These are phyloP conservation scores for Magnusiomyces fungicola DNA, from an alignment of 1,139 yeast species.

Conservation along the genomic window DNA sequence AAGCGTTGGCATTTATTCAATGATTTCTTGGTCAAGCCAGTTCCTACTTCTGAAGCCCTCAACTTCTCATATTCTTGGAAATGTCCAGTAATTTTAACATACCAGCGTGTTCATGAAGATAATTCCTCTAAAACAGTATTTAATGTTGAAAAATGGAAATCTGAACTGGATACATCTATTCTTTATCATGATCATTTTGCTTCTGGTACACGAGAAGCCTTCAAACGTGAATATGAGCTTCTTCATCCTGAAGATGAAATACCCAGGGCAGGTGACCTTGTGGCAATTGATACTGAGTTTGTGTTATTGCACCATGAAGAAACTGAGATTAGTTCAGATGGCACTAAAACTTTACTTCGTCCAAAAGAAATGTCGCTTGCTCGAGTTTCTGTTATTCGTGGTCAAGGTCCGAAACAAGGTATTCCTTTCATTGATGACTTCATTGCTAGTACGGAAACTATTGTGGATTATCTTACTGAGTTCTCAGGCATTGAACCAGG, in stretches of 20 bases:
- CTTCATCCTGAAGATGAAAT: constrained; percentile 55
- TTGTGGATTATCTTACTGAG: constrained; percentile 80
- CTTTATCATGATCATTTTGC: constrained; percentile 73
- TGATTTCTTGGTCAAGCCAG: constrained; percentile 80
- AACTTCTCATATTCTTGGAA: constrained; percentile 74
- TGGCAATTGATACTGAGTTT: constrained; percentile 97
- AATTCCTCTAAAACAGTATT: constrained; percentile 26
- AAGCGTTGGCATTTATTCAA: constrained; percentile 76
- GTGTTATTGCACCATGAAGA: constrained; percentile 77
- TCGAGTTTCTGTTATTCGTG: constrained; percentile 79
- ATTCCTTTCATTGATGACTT: constrained; percentile 90
- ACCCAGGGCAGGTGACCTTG: constrained; percentile 64
- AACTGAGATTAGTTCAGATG: constrained; percentile 67
- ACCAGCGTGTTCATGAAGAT: constrained; percentile 35
- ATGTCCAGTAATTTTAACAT: constrained; percentile 66
- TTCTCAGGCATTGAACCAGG: constrained; percentile 92
- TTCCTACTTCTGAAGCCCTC: constrained; percentile 60
- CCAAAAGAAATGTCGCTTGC: constrained; percentile 80
- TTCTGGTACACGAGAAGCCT: constrained; percentile 54
- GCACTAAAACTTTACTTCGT: constrained; percentile 56
- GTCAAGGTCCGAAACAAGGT: constrained; percentile 61
- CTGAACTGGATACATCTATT: constrained; percentile 51
- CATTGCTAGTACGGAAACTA: constrained; percentile 57
- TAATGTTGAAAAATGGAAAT: constrained; percentile 38
- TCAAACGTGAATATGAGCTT: constrained; percentile 55